Percentiles rank a stretch among this genome's conserved stretches.
phyloP scores from a whole-genome alignment of 176 grass and related monocot genomes.

The Elaeis guineensis region DNA sequence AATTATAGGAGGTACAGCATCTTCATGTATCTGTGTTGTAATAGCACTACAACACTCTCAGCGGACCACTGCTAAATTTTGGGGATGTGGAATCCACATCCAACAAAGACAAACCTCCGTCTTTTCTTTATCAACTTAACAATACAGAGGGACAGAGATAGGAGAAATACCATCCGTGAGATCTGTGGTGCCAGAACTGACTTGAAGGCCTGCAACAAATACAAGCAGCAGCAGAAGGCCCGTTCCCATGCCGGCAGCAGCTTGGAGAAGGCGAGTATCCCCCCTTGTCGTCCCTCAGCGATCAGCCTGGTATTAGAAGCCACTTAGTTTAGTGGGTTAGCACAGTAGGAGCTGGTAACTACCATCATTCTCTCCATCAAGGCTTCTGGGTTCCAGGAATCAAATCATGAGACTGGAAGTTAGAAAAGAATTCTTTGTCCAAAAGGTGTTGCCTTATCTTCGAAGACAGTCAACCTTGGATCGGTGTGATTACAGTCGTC shows the following conservation, averaged over 20 bases:
- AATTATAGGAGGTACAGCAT: background rate
- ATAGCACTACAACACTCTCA: background rate
- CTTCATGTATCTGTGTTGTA: background rate
- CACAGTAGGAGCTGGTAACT: conserved; percentile 18
- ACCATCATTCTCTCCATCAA: conserved; percentile 61
- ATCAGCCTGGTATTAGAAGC: too few relatives aligned
- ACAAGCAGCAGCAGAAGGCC: conserved; percentile 23
- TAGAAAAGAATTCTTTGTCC: conserved; percentile 12
- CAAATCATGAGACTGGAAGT: conserved; percentile 19
- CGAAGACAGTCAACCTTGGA: conserved; percentile 51
- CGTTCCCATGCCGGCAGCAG: conserved; percentile 22
- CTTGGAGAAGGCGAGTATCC: too few relatives aligned
- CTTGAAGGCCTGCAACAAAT: conserved; percentile 23
- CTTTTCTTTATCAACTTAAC: too few relatives aligned
- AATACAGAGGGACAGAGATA: background rate
- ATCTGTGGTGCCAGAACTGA: conserved; percentile 33
- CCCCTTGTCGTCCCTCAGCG: too few relatives aligned
- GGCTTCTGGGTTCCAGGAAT: conserved; percentile 28
- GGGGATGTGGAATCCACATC: too few relatives aligned
- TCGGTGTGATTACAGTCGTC: background rate
- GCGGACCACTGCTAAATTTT: too few relatives aligned
- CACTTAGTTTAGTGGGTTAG: too few relatives aligned
- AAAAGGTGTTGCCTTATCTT: conserved; percentile 45
- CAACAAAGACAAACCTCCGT: too few relatives aligned
- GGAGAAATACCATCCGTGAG: conserved; percentile 56